These are phyloP conservation scores for Cucumis cinereus DNA, from an alignment of 306 rosid genomes.

Conservation along the genomic window DNA sequence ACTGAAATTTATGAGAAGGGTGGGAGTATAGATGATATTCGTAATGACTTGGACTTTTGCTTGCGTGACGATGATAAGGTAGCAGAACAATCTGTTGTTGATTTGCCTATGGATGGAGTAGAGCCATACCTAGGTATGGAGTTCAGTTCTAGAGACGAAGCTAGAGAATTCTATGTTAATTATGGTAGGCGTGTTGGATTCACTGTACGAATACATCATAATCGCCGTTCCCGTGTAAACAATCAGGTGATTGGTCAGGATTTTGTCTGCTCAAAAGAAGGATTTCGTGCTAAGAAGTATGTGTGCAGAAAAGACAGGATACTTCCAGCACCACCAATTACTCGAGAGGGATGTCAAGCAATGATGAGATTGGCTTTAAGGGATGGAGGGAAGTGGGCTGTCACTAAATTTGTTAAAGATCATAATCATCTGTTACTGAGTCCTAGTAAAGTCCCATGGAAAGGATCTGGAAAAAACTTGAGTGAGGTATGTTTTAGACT, in stretches of 20 bases:
- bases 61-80: slow-evolving; percentile 29
- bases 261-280: slow-evolving; percentile 74
- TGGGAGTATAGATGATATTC: slow-evolving; percentile 22
- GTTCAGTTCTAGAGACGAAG: slow-evolving; percentile 64
- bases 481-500: slow-evolving; percentile 47
- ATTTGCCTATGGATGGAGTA: slow-evolving; percentile 23
- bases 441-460: slow-evolving; percentile 68
- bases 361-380: slow-evolving; percentile 58
- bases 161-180: slow-evolving; percentile 50
- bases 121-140: slow-evolving; percentile 48
- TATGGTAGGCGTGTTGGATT: slow-evolving; percentile 54
- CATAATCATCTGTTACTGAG: slow-evolving; percentile 55
- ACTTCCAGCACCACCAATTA: slow-evolving; percentile 61
- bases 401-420: slow-evolving; percentile 59
- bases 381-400: slow-evolving; percentile 57
- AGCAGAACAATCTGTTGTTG: slow-evolving; percentile 25
- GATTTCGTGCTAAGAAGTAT: slow-evolving; percentile 65
- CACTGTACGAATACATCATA: slow-evolving; percentile 61
- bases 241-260: slow-evolving; percentile 66
- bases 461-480: slow-evolving; percentile 55
- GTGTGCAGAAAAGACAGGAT: slow-evolving; percentile 57
- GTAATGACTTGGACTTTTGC: slow-evolving; percentile 22
- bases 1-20: slow-evolving; percentile 23
- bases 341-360: slow-evolving; percentile 71
- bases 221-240: slow-evolving; percentile 61